A percentile compares a stretch with the other conserved stretches of the same genome.
Conservation (phyloP, 768 basidiomycete genomes). For the Strobilomyces dryophilus region DNA sequence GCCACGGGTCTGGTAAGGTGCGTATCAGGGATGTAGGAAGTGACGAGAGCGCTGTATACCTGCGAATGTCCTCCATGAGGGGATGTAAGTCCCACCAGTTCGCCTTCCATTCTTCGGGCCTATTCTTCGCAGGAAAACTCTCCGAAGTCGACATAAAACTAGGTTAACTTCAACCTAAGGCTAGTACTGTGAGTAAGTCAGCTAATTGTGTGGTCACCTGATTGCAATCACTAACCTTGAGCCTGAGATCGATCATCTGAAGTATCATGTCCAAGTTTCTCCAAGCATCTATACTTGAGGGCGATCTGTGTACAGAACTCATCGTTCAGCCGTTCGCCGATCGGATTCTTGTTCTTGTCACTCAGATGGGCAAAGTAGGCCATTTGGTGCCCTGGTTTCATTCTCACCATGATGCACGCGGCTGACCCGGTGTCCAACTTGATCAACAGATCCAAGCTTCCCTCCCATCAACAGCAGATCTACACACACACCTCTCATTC, state of each 20-base stretch:
- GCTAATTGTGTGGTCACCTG: conserved; percentile 1
- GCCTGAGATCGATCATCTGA: no score
- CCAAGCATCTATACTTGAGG: conserved; percentile 48
- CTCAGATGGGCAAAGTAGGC: conserved; percentile 89
- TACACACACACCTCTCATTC: conserved; percentile 35
- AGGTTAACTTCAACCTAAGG: no score
- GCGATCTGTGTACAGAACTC: conserved; percentile 65
- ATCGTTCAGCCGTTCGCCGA: conserved; percentile 78
- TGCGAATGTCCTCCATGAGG: conserved; percentile 50
- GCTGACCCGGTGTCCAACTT: conserved; percentile 1
- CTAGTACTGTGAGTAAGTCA: no score
- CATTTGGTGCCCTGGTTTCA: conserved; percentile 52
- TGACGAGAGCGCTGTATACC: conserved; percentile 32
- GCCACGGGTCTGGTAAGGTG: conserved; percentile 50
- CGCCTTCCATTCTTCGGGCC: conserved; percentile 54
- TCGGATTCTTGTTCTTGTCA: conserved; percentile 79
- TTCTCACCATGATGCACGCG: neutral
- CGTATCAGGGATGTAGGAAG: neutral
- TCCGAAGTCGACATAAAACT: conserved; percentile 21
- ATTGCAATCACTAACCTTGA: neutral
- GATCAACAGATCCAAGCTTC: conserved; percentile 69
- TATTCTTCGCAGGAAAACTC: conserved; percentile 48
- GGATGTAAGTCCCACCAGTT: conserved; percentile 76
- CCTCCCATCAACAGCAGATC: conserved; percentile 58
- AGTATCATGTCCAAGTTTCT: conserved; percentile 21